phyloP scores from a whole-genome alignment of 345 rosid genomes.

The Eucalyptus polybractea region DNA sequence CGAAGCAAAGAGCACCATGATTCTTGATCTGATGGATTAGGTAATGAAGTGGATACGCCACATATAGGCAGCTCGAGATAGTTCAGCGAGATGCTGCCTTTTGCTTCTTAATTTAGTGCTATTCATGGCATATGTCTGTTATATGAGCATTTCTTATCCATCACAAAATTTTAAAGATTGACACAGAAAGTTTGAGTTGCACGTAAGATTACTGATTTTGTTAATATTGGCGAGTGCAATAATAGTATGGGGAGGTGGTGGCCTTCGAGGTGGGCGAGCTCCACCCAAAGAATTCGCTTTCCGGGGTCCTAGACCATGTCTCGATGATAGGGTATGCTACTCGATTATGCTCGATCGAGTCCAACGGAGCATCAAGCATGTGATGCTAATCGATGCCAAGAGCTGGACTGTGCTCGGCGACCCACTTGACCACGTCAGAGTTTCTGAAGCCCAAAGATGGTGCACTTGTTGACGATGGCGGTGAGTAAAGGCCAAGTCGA shows the following conservation, averaged over 20 bases:
- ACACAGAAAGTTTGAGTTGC: background rate
- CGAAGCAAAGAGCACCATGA: background rate
- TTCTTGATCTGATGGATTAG: background rate
- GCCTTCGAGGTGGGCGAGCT: background rate
- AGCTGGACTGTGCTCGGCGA: conserved; percentile 39
- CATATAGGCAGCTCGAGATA: background rate
- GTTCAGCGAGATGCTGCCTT: background rate
- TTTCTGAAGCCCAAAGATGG: conserved; percentile 40
- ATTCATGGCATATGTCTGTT: too few species aligned
- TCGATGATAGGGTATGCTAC: conserved; percentile 77
- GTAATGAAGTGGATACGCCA: background rate
- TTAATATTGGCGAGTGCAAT: background rate
- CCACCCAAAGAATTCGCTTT: conserved; percentile 60
- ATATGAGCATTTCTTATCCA: background rate
- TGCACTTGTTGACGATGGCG: conserved; percentile 15
- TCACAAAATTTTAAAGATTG: background rate
- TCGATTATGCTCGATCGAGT: conserved; percentile 80
- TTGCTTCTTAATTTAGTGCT: background rate
- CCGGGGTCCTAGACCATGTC: conserved; percentile 60
- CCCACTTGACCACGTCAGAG: conserved; percentile 55
- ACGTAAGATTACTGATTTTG: background rate
- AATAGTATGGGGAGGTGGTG: background rate
- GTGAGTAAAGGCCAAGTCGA: background rate
- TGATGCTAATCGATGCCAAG: conserved; percentile 49
- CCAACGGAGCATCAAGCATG: conserved; percentile 54